Evolutionary conservation across 2,329 filamentous ascomycete species (phyloP).

Genomic region (Samsoniella hepiali): DNA sequence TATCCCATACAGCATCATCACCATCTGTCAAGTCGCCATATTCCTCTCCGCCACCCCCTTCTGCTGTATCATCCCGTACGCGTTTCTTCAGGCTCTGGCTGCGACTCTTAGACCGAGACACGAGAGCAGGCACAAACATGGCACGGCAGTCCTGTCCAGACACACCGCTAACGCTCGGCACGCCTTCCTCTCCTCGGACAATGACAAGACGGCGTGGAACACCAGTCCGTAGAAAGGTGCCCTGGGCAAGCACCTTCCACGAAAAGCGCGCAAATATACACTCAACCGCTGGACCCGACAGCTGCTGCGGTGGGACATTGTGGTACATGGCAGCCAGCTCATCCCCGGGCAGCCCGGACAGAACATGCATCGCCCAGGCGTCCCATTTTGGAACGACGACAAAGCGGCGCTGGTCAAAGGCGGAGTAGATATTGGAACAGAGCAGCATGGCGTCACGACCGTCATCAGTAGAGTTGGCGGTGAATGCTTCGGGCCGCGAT

Average conservation of each 20-base stretch:
- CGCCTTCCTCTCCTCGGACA: not conserved
- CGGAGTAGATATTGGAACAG: not conserved
- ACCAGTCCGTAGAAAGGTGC: not conserved
- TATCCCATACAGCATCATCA: not conserved
- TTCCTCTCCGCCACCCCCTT: not conserved
- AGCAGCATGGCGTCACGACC: not conserved
- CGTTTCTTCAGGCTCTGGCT: not conserved
- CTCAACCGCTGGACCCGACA: not conserved
- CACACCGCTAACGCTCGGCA: not conserved
- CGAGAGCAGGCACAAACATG: not conserved
- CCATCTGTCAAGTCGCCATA: not conserved
- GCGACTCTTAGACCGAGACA: not conserved
- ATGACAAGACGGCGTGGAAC: not conserved
- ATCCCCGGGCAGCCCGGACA: not conserved
- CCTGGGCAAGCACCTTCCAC: not conserved
- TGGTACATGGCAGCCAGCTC: not conserved
- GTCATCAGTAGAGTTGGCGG: not conserved
- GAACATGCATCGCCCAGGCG: not conserved
- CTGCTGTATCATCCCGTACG: not conserved
- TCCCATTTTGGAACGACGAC: not conserved
- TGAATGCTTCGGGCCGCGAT: not conserved
- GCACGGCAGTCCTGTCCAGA: not conserved
- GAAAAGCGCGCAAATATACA: not conserved
- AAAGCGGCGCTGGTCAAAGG: not conserved
- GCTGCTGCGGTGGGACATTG: not conserved